A percentile compares a stretch with the other conserved stretches of the same genome.
Evolutionary conservation across 345 rosid genomes (phyloP).

Genomic region (Aurinia saxatilis): DNA sequence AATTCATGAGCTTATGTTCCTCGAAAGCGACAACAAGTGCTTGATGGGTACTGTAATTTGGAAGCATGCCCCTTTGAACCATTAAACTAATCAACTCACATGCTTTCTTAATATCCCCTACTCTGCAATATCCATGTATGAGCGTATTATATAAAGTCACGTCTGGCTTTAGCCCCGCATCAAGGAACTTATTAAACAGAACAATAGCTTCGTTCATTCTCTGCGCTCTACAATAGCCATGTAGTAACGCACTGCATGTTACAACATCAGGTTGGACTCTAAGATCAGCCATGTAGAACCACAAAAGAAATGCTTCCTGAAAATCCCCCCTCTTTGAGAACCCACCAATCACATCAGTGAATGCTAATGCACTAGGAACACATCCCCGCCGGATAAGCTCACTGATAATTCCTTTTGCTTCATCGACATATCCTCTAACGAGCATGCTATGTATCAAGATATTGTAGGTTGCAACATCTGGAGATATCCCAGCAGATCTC

Average conservation of each 20-base stretch:
- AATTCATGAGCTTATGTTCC: conserved; percentile 22
- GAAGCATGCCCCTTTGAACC: conserved; percentile 39
- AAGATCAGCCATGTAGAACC: conserved; percentile 42
- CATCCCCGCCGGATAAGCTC: conserved; percentile 42
- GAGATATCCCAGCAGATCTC: conserved; percentile 35
- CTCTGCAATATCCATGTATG: conserved; percentile 39
- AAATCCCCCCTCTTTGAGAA: conserved; percentile 32
- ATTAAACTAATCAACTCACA: conserved; percentile 35
- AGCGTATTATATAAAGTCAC: conserved; percentile 43
- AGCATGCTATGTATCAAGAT: conserved; percentile 40
- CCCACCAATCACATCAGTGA: conserved; percentile 47
- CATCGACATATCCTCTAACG: conserved; percentile 34
- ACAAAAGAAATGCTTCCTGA: conserved; percentile 45
- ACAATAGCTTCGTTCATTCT: conserved; percentile 38
- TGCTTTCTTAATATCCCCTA: conserved; percentile 34
- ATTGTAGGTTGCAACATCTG: conserved; percentile 46
- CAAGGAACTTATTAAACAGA: conserved; percentile 39
- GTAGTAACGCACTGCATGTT: conserved; percentile 45
- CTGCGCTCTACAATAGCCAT: conserved; percentile 38
- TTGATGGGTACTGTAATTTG: conserved; percentile 28
- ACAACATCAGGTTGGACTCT: conserved; percentile 41
- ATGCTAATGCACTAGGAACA: conserved; percentile 37
- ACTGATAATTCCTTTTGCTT: conserved; percentile 36
- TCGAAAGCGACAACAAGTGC: conserved; percentile 41
- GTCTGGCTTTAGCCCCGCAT: conserved; percentile 38